These are phyloP conservation scores for Termitomyces sp. DNA, from an alignment of 768 basidiomycete species.

Conservation along the genomic window DNA sequence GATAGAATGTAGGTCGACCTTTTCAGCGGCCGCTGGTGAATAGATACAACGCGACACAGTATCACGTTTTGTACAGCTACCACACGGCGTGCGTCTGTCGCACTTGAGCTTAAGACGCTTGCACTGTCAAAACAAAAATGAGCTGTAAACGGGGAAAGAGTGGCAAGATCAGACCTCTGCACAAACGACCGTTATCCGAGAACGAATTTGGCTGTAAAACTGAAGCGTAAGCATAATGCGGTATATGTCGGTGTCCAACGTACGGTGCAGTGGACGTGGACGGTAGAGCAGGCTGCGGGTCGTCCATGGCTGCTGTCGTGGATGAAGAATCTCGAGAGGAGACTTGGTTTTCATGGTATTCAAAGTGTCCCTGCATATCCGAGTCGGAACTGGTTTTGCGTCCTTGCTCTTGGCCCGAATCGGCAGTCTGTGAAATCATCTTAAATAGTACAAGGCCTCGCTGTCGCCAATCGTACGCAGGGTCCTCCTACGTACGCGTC, in stretches of 20 bases:
- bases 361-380: constrained; percentile 12
- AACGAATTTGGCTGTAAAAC: constrained; percentile 55
- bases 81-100: constrained; percentile 73
- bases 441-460: constrained; percentile 2
- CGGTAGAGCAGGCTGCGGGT: constrained; percentile 6
- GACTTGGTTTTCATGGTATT: constrained; percentile 12
- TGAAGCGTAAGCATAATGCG: not conserved
- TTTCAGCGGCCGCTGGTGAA: constrained; percentile 79
- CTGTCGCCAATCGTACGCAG: not conserved
- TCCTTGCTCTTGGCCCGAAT: constrained; percentile 12
- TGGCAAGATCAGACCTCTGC: constrained; percentile 50
- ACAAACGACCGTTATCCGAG: constrained; percentile 75
- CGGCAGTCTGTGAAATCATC: constrained; percentile 10
- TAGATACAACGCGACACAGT: constrained; percentile 70
- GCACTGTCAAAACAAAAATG: constrained; percentile 44
- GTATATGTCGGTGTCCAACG: not conserved
- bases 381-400: constrained; percentile 12
- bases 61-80: constrained; percentile 75
- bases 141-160: constrained; percentile 4
- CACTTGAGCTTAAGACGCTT: constrained; percentile 86
- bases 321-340: constrained; percentile 4
- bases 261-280: constrained; percentile 14
- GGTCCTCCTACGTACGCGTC: constrained; percentile 4
- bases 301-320: constrained; percentile 15
- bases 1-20: constrained; percentile 81